A percentile compares a stretch with the other conserved stretches of the same genome.
phyloP scores from a whole-genome alignment of 768 basidiomycete species.

The Phlebiopsis gigantea region DNA sequence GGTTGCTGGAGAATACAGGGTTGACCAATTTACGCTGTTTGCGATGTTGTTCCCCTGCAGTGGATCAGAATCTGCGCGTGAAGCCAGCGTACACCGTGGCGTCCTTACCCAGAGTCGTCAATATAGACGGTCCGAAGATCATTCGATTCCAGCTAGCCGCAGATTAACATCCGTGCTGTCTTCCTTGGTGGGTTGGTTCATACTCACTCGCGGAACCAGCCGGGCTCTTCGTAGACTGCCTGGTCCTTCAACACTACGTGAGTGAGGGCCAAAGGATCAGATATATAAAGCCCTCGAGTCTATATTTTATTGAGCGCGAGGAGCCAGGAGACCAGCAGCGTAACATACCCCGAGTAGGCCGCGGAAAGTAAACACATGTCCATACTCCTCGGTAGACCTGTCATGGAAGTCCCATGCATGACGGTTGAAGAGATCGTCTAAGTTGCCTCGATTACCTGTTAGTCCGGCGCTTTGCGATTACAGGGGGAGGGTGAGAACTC shows the following conservation, averaged over 20 bases:
- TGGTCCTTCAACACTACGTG: constrained; percentile 41
- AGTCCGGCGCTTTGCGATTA: neutral
- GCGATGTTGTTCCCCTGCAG: constrained; percentile 23
- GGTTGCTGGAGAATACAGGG: constrained; percentile 24
- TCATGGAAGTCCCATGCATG: constrained; percentile 16
- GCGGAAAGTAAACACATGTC: constrained; percentile 13
- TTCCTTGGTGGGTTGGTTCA: neutral
- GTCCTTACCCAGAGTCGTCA: constrained; percentile 19
- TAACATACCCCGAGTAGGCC: constrained; percentile 17
- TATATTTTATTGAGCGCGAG: neutral
- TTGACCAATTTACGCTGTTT: constrained; percentile 28
- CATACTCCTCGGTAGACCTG: constrained; percentile 15
- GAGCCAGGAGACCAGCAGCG: neutral
- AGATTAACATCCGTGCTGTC: too few species aligned
- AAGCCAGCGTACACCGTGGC: neutral
- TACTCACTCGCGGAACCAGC: constrained; percentile 16
- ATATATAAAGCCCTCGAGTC: constrained; percentile 34
- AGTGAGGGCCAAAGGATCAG: constrained; percentile 41
- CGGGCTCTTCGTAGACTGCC: constrained; percentile 13
- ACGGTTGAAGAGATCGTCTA: constrained; percentile 13
- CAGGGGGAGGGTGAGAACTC: neutral
- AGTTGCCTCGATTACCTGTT: constrained; percentile 14
- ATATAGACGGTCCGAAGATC: constrained; percentile 20
- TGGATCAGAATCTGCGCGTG: neutral
- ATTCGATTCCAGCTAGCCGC: constrained; percentile 14